Conservation (phyloP, 176 grass and related monocot genomes). For the Leersia perrieri region DNA sequence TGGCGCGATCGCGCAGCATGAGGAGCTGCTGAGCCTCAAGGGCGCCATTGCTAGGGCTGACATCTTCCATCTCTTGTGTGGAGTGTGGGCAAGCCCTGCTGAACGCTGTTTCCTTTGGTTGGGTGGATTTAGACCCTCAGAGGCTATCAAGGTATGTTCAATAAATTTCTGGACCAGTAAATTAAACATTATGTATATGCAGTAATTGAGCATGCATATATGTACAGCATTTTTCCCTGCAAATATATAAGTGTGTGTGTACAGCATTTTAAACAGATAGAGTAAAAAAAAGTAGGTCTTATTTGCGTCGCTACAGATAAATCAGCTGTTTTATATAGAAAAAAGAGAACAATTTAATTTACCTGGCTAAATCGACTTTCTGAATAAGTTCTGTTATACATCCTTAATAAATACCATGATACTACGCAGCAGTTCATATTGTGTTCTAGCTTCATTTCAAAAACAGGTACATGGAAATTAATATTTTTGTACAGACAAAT, state of each 20-base stretch:
- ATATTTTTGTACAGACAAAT: not conserved
- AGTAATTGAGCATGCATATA: too few species aligned
- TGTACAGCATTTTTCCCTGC: too few species aligned
- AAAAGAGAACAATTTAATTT: not conserved
- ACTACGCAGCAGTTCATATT: not conserved
- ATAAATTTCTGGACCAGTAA: too few species aligned
- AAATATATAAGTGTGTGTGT: too few species aligned
- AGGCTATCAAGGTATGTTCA: slow-evolving; percentile 52
- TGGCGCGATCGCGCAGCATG: slow-evolving; percentile 52
- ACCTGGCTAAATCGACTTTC: not conserved
- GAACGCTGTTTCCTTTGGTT: slow-evolving; percentile 86
- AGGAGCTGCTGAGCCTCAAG: slow-evolving; percentile 51
- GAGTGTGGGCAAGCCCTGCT: slow-evolving; percentile 61
- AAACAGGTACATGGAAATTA: not conserved
- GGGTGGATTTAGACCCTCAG: slow-evolving; percentile 66
- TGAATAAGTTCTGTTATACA: not conserved
- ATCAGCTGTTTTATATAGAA: not conserved
- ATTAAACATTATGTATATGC: too few species aligned
- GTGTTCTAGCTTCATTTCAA: not conserved
- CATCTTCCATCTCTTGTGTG: slow-evolving; percentile 68
- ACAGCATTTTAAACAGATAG: not conserved
- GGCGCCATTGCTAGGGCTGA: slow-evolving; percentile 45
- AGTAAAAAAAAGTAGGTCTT: not conserved
- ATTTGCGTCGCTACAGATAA: not conserved
- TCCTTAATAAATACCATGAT: not conserved